Base-by-base conservation (phyloP, 2,329 filamentous ascomycete genomes). In the Ophiostoma pallidulum region DNA sequence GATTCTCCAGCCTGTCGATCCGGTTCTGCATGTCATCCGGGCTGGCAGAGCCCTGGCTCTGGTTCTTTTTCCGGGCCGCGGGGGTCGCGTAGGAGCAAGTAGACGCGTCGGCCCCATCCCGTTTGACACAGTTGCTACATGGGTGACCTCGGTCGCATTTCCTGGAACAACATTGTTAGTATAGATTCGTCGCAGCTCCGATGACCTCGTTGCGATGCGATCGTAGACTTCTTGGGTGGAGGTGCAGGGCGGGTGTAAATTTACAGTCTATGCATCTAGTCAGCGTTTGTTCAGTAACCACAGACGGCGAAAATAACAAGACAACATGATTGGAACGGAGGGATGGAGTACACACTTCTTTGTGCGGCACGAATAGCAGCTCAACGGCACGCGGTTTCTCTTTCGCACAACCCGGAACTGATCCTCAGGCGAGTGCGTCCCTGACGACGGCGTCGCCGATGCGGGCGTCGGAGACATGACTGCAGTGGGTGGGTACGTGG, bases 11-110 rank as follows among this genome's bases (percentile, higher is more conserved):
- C 58, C 91, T 80, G 70, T 97, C 90, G 68, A 97, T 97, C 63
- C 92, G 85, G 62, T 94, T 94, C 70, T 97, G 91, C 91, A 97
- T 96, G 66, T 96, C 91, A 74, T 95, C 90, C 42, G 91, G 88
- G 57, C 66, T 80, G 47, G 74, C 67, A 57, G 74, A 66, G 51
- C 64, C 75, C 73, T 67, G 78, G 67, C 68, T 76, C 64, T 82
- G 77, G 60, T 71, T 81, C 73, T 87, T 94, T 66, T 87, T 92
- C 57, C 87, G 78, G 45, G 70, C 71, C 28, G 72, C 66, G 32
- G 80, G 82, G 44, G 80, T 75, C 40, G 88, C 89, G 70, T 96
- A 97, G 55, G 84, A 85, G 69, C 91, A 97, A 49, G 86, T 84
- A 47, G 75, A 68, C 13, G 84, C 82, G 64, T 90, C 86, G 55